Base-by-base conservation (phyloP, 2,329 filamentous ascomycete genomes). In the Talaromyces pinophilus region DNA sequence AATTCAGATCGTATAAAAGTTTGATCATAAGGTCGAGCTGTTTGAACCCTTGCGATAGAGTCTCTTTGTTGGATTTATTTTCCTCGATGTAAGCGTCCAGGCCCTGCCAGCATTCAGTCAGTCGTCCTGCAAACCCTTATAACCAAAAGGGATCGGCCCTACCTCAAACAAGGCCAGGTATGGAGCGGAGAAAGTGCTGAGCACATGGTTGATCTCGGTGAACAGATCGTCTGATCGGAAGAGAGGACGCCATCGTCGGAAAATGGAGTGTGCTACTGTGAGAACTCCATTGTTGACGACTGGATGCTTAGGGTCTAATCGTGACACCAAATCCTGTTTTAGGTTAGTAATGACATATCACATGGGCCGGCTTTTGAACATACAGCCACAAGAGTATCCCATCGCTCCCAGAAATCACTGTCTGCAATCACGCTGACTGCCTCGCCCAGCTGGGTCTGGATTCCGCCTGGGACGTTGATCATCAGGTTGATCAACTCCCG, bases 221-320 rank as follows among this genome's bases (percentile, higher is more conserved):
- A 93, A 99, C 11, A 99, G 87, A 61, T 91, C 92, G 79, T 99
- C 92, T 52, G 93, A 97, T 68, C 91, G 88, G 82, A 96, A 97
- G 48, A 99, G 85, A 8, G 95, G 96, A 70, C 95, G 87, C 95
- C 95, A 99, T 78, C 95, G 86, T 77, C 91, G 92, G 82, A 98
- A 99, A 73, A 99, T 98, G 59, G 95, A 98, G 81, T 99, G 95
- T 72, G 96, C 96, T 54, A 99, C 95, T 80, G 97, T 93, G 68
- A 99, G 84, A 19, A 99, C 95, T 71, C 95, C 96, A 73, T 93
- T 92, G 80, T 98, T 99, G 77, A 93, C 85, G 70, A 90, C 89
- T 67, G 90, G 88, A 77, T 98, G 91, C 71, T 90, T 88, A 13
- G 90, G 85, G 2, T 92, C 94, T 69, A 99, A 87, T 59, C 93